phyloP scores from a whole-genome alignment of 768 basidiomycete species.

The Pleurotus salmoneostramineus region DNA sequence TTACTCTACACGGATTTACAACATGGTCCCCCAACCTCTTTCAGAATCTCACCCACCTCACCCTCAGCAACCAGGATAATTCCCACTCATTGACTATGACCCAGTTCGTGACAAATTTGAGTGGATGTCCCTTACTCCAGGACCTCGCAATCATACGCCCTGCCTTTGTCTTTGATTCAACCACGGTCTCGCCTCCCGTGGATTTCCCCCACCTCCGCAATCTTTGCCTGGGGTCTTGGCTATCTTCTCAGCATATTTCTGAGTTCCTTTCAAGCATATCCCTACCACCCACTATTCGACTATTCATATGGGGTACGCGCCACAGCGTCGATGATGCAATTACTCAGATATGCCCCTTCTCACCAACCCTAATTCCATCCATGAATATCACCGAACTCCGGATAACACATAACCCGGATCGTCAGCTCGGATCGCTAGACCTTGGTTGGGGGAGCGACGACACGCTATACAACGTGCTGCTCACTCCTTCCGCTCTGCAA shows the following conservation, averaged over 20 bases:
- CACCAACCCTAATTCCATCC: background rate
- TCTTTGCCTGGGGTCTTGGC: conserved; percentile 1
- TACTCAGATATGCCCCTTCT: conserved; percentile 5
- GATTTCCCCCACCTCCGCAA: background rate
- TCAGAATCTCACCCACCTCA: conserved; percentile 1
- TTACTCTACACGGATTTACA: conserved; percentile 1
- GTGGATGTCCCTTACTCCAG: background rate
- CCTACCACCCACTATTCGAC: background rate
- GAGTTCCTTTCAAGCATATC: background rate
- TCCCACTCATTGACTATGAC: background rate
- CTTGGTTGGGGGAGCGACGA: conserved; percentile 6
- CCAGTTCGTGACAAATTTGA: background rate
- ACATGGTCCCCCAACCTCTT: conserved; percentile 5
- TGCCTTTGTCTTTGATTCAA: background rate
- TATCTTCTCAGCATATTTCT: conserved; percentile 3
- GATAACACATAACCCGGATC: conserved; percentile 4
- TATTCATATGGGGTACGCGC: conserved; percentile 5
- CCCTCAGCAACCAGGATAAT: conserved; percentile 2
- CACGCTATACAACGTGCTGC: conserved; percentile 2
- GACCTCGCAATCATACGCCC: conserved; percentile 5
- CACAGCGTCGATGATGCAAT: background rate
- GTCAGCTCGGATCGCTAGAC: conserved; percentile 2
- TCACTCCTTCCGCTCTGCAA: background rate
- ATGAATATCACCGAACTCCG: conserved; percentile 5
- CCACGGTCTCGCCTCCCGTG: background rate